Evolutionary conservation across 2,329 filamentous ascomycete species (phyloP), one percentile per base, ranked within the genome.

Genomic region (Aureobasidium sp.): DNA sequence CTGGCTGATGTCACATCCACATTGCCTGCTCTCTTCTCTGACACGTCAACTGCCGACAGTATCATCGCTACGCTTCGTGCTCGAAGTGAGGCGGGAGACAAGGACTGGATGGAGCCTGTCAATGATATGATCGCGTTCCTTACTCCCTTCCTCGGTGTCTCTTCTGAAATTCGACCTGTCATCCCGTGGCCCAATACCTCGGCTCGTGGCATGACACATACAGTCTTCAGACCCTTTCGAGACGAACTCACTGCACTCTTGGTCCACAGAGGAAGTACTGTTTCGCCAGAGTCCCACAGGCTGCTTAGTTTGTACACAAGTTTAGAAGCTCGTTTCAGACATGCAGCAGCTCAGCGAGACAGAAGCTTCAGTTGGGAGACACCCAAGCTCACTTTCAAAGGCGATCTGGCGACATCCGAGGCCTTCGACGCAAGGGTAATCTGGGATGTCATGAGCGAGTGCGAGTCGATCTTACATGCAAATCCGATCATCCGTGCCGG

Each of bases 61-160:
- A 20, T 61, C 12, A 14, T 53, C 27, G 39, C 36, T 17, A n/a
- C 20, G 8, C 58, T 61, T 15, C 47, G 49, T 11, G 25, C 48
- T 14, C 37, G 39, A 37, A 53, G 48, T 15, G 58, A 61, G 1
- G 11, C 41, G 2, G 58, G 48, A 25, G 48, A 52, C 58, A 61
- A 61, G 20, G 58, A 61, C 15, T 61, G 58, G 48, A 61, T 61
- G 58, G 48, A 37, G 12, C 25, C 27, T 37, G 48, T 34, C n/a
- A 61, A 61, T n/a, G 58, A 61, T 29, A 44, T 61, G 0, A 48
- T 61, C 12, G 4, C 58, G 5, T 61, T 61, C 39, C 27, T 61
- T 7, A 52, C 47, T 7, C 58, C 58, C 9, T 61, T 52, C 9
- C 15, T 61, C 2, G 58, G 58, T 14, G 20, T 61, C 22, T 42